phyloP scores from a whole-genome alignment of 805 yeast genomes.

The Nakazawaea wyomingensis region DNA sequence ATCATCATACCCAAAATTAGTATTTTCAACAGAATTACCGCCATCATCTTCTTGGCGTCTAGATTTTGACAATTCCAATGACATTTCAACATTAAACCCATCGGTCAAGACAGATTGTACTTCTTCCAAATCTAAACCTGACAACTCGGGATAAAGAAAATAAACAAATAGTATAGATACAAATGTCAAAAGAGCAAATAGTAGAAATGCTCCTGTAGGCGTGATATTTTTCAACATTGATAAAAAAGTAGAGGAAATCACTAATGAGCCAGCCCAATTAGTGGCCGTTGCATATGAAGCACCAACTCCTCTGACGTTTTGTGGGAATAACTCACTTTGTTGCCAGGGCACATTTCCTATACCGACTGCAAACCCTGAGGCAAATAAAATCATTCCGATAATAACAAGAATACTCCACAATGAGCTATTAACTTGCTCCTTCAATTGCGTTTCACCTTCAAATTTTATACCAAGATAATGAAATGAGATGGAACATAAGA shows the following conservation, averaged over 20 bases:
- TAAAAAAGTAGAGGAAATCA: slow-evolving; percentile 45
- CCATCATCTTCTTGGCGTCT: slow-evolving; percentile 1
- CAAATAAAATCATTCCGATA: slow-evolving; percentile 43
- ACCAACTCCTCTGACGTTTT: slow-evolving; percentile 48
- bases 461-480: slow-evolving; percentile 35
- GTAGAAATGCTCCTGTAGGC: slow-evolving; percentile 45
- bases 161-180: slow-evolving; percentile 39
- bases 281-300: slow-evolving; percentile 30
- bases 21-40: not conserved
- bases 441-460: slow-evolving; percentile 21
- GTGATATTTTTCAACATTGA: slow-evolving; percentile 47
- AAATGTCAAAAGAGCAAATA: slow-evolving; percentile 42
- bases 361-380: slow-evolving; percentile 49
- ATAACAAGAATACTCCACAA: slow-evolving; percentile 41
- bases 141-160: slow-evolving; percentile 45
- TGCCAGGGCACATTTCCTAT: slow-evolving; percentile 58
- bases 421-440: slow-evolving; percentile 13
- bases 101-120: slow-evolving; percentile 38
- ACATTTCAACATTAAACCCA: slow-evolving; percentile 43
- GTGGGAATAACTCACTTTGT: slow-evolving; percentile 52
- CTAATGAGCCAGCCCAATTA: slow-evolving; percentile 50
- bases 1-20: not conserved
- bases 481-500: slow-evolving; percentile 49
- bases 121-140: slow-evolving; percentile 49
- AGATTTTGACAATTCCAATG: slow-evolving; percentile 24